Evolutionary conservation across 768 basidiomycete species (phyloP), one percentile per base, ranked within the genome.

Genomic region (Filobasidium wieringae): DNA sequence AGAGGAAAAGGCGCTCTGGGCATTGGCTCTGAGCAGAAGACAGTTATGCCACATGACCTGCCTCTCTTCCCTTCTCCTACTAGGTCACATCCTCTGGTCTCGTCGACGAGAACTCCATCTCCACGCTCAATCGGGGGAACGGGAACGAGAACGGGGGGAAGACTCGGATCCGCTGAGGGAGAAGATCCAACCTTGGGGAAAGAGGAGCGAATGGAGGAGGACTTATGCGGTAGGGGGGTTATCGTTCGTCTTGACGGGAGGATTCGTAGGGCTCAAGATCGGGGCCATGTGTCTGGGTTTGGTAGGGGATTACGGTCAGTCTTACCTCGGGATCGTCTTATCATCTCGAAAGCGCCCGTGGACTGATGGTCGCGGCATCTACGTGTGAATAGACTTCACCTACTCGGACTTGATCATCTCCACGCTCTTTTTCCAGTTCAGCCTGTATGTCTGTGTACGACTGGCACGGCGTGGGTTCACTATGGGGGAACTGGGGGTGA

Each of bases 381-480:
- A 36, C 41, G 34, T 37, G 9, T 19, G 11, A 26, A 0, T 66
- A 93, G 91, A 88, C 73, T 77, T 92, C 68, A 84, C 80, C 60
- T 78, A 80, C 61, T 81, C 87, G 56, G 92, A 96, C 66, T 78
- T 87, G 55, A 74, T 80, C 14, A 76, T 85, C 24, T 80, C 81
- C 33, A 82, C 88, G 1, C 68, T 86, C 40, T 89, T 92, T 75
- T 95, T 86, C 72, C 95, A 96, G 70, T 85, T 91, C 68, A 82
- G 88, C 51, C 77, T 97, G 45, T 99, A 97, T 72, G 78, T 86
- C 47, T 86, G 87, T 39, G 79, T 95, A 39, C 81, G 95, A 24
- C 79, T 99, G 41, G 92, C 91, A 4, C 86, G 95, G 66, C 81
- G 86, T n/a, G 88, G 87, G 11, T 92, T 97, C 74, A 97, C 92